phyloP scores from a whole-genome alignment of 306 rosid genomes.

The Clitoria ternatea region DNA sequence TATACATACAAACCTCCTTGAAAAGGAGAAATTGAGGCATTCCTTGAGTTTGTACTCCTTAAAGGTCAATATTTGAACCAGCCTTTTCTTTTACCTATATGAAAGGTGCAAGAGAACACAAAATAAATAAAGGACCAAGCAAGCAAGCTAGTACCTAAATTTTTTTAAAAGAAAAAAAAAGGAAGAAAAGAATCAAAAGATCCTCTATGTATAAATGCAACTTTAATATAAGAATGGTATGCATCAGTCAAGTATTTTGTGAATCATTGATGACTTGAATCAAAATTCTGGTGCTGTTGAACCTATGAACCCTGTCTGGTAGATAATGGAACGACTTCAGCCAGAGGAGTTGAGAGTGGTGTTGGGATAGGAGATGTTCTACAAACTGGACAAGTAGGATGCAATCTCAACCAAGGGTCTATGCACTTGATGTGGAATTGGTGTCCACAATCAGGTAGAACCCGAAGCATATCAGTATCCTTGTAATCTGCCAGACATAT shows the following conservation, averaged over 20 bases:
- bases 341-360: conserved; percentile 88
- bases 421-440: conserved; percentile 67
- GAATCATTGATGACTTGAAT: not conserved
- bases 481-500: conserved; percentile 81
- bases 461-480: conserved; percentile 46
- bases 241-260: not conserved
- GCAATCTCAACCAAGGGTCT: conserved; percentile 81
- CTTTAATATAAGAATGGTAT: not conserved
- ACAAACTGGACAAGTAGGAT: conserved; percentile 88
- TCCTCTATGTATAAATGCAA: not conserved
- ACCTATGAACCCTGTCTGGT: conserved; percentile 40
- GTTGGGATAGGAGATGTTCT: conserved; percentile 90
- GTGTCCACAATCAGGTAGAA: conserved; percentile 77
- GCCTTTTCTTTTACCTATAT: not conserved
- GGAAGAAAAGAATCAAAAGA: not conserved
- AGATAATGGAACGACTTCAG: conserved; percentile 84
- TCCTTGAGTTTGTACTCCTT: not conserved
- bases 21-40: not conserved
- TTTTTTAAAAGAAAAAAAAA: not conserved
- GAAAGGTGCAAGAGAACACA: not conserved
- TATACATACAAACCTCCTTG: no score
- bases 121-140: not conserved
- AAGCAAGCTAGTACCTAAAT: not conserved
- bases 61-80: not conserved
- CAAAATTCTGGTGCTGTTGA: not conserved